Percentiles rank a stretch among this genome's conserved stretches.
Conservation (phyloP, 176 grass and related monocot species). For the Carex cristatella region DNA sequence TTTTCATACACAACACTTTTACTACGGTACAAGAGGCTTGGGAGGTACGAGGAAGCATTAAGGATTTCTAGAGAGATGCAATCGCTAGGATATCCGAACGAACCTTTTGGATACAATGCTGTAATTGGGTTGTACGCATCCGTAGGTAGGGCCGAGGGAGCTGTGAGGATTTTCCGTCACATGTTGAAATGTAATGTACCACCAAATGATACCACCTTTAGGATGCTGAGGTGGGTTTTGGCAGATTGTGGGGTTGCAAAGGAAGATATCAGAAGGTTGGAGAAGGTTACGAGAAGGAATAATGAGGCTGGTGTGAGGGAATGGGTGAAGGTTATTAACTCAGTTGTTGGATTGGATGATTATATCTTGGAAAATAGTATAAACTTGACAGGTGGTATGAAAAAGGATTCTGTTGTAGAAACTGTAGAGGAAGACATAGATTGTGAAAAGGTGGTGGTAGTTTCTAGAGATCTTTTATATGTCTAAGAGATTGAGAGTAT, state of each 20-base stretch:
- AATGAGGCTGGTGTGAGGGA: constrained; percentile 39
- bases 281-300: constrained; percentile 43
- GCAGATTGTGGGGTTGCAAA: constrained; percentile 42
- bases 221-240: constrained; percentile 55
- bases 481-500: constrained; percentile 7
- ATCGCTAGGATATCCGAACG: constrained; percentile 51
- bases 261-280: constrained; percentile 44
- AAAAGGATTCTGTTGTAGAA: constrained; percentile 4
- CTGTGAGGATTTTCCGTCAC: constrained; percentile 56
- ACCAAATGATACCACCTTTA: constrained; percentile 80
- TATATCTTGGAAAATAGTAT: constrained; percentile 20
- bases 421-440: background rate
- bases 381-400: constrained; percentile 13
- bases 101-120: constrained; percentile 58
- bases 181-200: constrained; percentile 55
- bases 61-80: constrained; percentile 77
- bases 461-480: constrained; percentile 19
- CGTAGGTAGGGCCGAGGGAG: constrained; percentile 42
- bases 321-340: constrained; percentile 47
- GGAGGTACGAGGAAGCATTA: constrained; percentile 48
- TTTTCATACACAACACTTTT: constrained; percentile 80
- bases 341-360: constrained; percentile 31
- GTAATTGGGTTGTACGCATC: constrained; percentile 53
- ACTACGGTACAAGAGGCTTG: constrained; percentile 68
- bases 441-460: constrained; percentile 11